Evolutionary conservation across 805 yeast species (phyloP).

Genomic region (Saccharomycopsis sp.): DNA sequence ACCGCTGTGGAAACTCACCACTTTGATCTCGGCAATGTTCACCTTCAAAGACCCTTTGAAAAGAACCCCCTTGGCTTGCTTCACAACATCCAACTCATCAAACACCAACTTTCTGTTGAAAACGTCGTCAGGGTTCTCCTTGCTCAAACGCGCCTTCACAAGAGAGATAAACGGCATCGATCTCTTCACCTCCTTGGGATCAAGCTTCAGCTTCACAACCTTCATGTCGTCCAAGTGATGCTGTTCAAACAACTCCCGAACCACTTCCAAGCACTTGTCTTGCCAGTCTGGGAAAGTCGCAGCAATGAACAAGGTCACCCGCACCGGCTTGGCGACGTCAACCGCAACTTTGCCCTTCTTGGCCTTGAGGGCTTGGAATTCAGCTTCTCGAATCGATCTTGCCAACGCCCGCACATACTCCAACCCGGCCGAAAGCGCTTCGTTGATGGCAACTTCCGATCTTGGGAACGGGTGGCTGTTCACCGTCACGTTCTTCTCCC

Average conservation of each 20-base stretch:
- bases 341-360: conserved; percentile 78
- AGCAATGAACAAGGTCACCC: conserved; percentile 64
- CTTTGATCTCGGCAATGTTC: conserved; percentile 47
- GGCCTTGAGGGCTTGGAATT: conserved; percentile 70
- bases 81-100: conserved; percentile 63
- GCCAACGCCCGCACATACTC: conserved; percentile 71
- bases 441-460: conserved; percentile 57
- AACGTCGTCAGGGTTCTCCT: conserved; percentile 65
- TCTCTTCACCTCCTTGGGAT: conserved; percentile 85
- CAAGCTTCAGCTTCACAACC: conserved; percentile 51
- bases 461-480: conserved; percentile 77
- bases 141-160: conserved; percentile 69
- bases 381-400: conserved; percentile 87
- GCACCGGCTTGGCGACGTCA: conserved; percentile 65
- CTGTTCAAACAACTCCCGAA: conserved; percentile 62
- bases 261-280: conserved; percentile 67
- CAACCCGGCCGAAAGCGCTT: conserved; percentile 54
- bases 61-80: conserved; percentile 44
- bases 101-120: conserved; percentile 85
- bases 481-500: conserved; percentile 47
- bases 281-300: conserved; percentile 93
- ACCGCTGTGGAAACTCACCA: conserved; percentile 58
- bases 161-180: conserved; percentile 95
- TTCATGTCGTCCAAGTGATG: conserved; percentile 58
- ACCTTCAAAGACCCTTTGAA: conserved; percentile 56